Percentiles rank a stretch among this genome's conserved stretches.
Conservation (phyloP, 257 asterid genomes). For the Craterostigma plantagineum region DNA sequence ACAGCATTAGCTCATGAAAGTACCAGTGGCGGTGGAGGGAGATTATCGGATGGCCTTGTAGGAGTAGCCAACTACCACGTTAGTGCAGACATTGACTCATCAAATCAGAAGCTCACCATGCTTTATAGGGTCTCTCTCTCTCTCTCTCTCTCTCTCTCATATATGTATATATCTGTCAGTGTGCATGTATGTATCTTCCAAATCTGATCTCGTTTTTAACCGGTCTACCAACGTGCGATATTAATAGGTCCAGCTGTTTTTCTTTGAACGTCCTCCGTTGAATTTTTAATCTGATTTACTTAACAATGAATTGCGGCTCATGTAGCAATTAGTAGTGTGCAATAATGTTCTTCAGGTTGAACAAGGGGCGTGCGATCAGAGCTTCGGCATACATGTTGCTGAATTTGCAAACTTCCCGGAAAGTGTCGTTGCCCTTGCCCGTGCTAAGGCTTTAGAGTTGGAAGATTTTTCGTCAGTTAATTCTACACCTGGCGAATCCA, state of each 20-base stretch:
- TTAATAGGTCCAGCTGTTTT: no score
- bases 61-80: slow-evolving; percentile 89
- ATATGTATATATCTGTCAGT: not conserved
- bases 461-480: slow-evolving; percentile 74
- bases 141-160: slow-evolving; percentile 10
- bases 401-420: slow-evolving; percentile 96
- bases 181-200: not conserved
- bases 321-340: no score
- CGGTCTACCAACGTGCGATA: no score
- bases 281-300: no score
- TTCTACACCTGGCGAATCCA: slow-evolving; percentile 17
- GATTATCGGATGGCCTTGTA: slow-evolving; percentile 23
- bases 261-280: no score
- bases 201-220: not conserved
- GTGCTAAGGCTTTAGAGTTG: slow-evolving; percentile 85
- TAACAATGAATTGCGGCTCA: no score
- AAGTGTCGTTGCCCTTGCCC: slow-evolving; percentile 78
- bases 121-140: slow-evolving; percentile 60
- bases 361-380: slow-evolving; percentile 95
- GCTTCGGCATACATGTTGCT: slow-evolving; percentile 97
- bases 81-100: slow-evolving; percentile 84
- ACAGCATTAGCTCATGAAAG: slow-evolving; percentile 64
- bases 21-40: slow-evolving; percentile 18
- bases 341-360: slow-evolving; percentile 47
- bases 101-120: slow-evolving; percentile 86